Evolutionary conservation across 139 green algal species (phyloP).

Genomic region (Desmodesmus armatus): DNA sequence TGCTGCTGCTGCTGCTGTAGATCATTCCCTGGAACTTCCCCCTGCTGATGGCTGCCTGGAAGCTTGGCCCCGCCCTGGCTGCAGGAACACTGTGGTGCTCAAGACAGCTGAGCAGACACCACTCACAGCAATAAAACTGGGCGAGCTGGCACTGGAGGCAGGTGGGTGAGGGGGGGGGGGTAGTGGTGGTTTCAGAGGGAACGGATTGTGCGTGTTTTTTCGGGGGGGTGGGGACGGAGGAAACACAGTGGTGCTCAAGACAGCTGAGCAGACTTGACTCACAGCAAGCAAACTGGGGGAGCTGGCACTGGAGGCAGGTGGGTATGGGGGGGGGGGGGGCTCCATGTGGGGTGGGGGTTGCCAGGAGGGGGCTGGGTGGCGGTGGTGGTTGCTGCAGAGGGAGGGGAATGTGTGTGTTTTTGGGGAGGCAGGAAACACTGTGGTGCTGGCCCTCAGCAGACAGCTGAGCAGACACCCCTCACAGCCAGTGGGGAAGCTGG

Average conservation of each 20-base stretch:
- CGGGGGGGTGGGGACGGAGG: too few species aligned
- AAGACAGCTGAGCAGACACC: constrained; percentile 57
- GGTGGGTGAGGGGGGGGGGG: too few species aligned
- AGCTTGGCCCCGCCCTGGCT: constrained; percentile 61
- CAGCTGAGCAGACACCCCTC: constrained; percentile 58
- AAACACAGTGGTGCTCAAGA: constrained; percentile 63
- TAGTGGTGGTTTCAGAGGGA: too few species aligned
- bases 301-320: constrained; percentile 71
- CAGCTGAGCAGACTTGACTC: constrained; percentile 57
- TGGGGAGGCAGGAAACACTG: constrained; percentile 52
- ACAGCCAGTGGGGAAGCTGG: constrained; percentile 74
- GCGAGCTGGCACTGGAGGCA: constrained; percentile 75
- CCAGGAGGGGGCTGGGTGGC: too few species aligned
- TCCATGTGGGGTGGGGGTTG: too few species aligned
- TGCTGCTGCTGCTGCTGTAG: constrained; percentile 14
- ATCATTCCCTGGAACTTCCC: constrained; percentile 67
- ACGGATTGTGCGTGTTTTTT: too few species aligned
- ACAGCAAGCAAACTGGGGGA: constrained; percentile 67
- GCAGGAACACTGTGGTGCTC: constrained; percentile 58
- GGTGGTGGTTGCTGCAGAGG: too few species aligned
- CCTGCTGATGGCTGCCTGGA: constrained; percentile 63
- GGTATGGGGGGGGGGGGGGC: too few species aligned
- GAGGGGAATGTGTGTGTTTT: too few species aligned
- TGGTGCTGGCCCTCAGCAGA: constrained; percentile 67
- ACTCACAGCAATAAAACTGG: constrained; percentile 70